Percentiles rank a stretch among this genome's conserved stretches.
phyloP scores from a whole-genome alignment of 2,329 filamentous ascomycete species.

The Verticillium zaregamsianum region DNA sequence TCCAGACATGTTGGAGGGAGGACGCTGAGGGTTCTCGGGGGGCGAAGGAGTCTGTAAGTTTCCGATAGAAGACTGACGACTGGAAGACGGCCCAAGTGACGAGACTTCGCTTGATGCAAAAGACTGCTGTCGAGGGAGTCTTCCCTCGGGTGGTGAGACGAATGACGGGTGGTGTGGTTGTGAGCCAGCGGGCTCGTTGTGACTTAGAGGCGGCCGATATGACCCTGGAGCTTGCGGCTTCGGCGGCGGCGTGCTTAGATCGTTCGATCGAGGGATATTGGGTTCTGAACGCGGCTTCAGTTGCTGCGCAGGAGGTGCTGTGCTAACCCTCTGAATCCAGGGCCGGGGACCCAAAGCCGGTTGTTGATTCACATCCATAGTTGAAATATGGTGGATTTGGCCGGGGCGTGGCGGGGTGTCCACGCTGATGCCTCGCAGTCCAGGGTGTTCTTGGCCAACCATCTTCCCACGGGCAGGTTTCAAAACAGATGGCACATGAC shows the following conservation, averaged over 20 bases:
- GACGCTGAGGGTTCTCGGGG: constrained; percentile 14
- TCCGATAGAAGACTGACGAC: constrained; percentile 18
- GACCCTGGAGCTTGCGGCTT: neutral
- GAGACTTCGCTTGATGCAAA: constrained; percentile 19
- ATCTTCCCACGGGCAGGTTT: constrained; percentile 20
- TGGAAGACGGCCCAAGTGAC: constrained; percentile 19
- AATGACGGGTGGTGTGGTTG: neutral
- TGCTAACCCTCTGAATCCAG: constrained; percentile 3
- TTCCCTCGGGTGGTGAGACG: neutral
- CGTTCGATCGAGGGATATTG: neutral
- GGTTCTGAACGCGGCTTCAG: neutral
- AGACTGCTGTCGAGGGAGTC: constrained; percentile 17
- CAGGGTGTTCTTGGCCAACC: neutral
- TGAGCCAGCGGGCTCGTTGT: neutral
- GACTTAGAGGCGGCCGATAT: neutral
- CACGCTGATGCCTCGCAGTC: neutral
- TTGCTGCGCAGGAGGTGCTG: neutral
- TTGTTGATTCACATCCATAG: neutral
- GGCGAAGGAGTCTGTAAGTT: constrained; percentile 23
- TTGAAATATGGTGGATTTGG: neutral
- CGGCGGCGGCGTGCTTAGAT: neutral
- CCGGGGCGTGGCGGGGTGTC: neutral
- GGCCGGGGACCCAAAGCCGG: constrained; percentile 1
- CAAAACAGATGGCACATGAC: constrained; percentile 23
- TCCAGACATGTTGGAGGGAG: constrained; percentile 12